phyloP scores from a whole-genome alignment of 345 rosid genomes.

The Gossypium arboreum region DNA sequence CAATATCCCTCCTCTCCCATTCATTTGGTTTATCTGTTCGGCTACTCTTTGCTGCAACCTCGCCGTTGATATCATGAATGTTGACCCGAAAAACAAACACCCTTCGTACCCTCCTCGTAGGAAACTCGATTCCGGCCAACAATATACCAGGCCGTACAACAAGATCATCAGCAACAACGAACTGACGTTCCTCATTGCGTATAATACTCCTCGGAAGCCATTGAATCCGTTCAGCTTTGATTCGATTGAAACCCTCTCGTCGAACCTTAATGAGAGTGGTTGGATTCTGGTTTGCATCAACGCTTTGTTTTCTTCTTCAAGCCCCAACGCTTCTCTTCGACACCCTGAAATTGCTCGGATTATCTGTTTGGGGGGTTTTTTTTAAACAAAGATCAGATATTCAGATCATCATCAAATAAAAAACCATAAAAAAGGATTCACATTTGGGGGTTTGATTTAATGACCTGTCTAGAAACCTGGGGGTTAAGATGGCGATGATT shows the following conservation, averaged over 20 bases:
- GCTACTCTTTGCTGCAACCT: constrained; percentile 76
- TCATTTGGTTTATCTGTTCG: constrained; percentile 46
- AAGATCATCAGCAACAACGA: constrained; percentile 66
- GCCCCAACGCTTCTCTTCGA: constrained; percentile 66
- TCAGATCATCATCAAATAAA: not conserved
- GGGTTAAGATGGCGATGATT: constrained; percentile 55
- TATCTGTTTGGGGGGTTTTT: constrained; percentile 39
- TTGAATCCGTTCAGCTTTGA: constrained; percentile 88
- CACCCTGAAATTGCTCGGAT: constrained; percentile 68
- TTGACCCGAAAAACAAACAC: constrained; percentile 47
- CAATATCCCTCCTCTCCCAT: constrained; percentile 55
- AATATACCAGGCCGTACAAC: constrained; percentile 65
- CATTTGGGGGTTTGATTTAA: not conserved
- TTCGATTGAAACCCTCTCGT: constrained; percentile 56
- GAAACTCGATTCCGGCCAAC: constrained; percentile 44
- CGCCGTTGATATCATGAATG: constrained; percentile 60
- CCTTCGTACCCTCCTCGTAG: constrained; percentile 38
- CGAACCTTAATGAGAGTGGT: constrained; percentile 59
- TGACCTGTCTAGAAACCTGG: constrained; percentile 75
- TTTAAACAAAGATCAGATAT: not conserved
- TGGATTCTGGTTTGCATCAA: constrained; percentile 66
- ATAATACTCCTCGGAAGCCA: constrained; percentile 82
- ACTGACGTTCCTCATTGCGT: constrained; percentile 82
- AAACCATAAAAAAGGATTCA: not conserved
- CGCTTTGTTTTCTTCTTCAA: constrained; percentile 81